These are phyloP conservation scores for Clonostachys byssicola DNA, from an alignment of 2,329 filamentous ascomycete genomes.

Conservation along the genomic window DNA sequence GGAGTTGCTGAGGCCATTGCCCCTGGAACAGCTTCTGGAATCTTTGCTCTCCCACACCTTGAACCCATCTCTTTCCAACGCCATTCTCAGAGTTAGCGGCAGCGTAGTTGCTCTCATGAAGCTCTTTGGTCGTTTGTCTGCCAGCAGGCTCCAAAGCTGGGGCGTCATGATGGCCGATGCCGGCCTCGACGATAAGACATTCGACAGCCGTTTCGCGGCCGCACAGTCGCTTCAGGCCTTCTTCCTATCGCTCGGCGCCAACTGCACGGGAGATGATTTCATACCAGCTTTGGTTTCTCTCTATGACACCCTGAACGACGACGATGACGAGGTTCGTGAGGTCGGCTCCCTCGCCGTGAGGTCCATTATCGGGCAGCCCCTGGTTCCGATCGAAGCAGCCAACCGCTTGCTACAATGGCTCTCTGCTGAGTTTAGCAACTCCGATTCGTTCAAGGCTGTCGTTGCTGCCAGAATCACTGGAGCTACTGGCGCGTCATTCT, in stretches of 20 bases:
- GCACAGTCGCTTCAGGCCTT: conserved; percentile 50
- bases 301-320: conserved; percentile 79
- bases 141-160: conserved; percentile 30
- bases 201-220: conserved; percentile 61
- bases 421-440: conserved; percentile 21
- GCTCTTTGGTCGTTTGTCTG: conserved; percentile 7
- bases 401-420: conserved; percentile 39
- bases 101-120: conserved; percentile 31
- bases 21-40: conserved; percentile 34
- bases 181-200: conserved; percentile 46
- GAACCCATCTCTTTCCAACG: conserved; percentile 44
- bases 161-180: conserved; percentile 44
- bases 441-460: conserved; percentile 28
- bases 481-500: conserved; percentile 5
- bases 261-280: conserved; percentile 24
- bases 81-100: conserved; percentile 42
- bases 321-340: conserved; percentile 84
- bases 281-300: conserved; percentile 60
- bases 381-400: conserved; percentile 44
- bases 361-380: conserved; percentile 35
- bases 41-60: conserved; percentile 28
- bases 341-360: conserved; percentile 49
- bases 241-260: conserved; percentile 20
- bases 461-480: conserved; percentile 36
- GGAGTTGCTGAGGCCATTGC: conserved; percentile 20